Conservation (phyloP, 2,329 filamentous ascomycete genomes). For the Botrytis deweyae region DNA sequence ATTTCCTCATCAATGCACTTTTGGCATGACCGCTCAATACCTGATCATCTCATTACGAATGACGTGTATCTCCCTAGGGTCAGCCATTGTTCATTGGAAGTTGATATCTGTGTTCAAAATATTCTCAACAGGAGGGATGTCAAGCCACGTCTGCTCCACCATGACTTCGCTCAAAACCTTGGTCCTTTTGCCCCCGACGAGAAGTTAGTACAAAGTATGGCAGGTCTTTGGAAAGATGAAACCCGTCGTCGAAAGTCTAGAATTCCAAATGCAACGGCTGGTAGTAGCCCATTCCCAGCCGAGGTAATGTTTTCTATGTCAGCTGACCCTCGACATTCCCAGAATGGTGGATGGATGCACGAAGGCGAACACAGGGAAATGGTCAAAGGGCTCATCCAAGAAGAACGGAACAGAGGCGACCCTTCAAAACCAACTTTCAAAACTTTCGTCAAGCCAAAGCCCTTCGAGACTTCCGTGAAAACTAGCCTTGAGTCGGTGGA, state of each 20-base stretch:
- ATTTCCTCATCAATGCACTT: slow-evolving; percentile 60
- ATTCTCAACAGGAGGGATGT: slow-evolving; percentile 81
- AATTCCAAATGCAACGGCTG: slow-evolving; percentile 62
- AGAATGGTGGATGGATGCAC: slow-evolving; percentile 85
- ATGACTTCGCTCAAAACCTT: slow-evolving; percentile 77
- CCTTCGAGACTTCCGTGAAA: slow-evolving; percentile 61
- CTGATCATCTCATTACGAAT: slow-evolving; percentile 57
- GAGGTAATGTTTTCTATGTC: slow-evolving; percentile 89
- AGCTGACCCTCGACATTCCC: slow-evolving; percentile 70
- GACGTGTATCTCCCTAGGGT: slow-evolving; percentile 67
- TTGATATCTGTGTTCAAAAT: slow-evolving; percentile 85
- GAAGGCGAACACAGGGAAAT: slow-evolving; percentile 77
- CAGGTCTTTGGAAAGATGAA: slow-evolving; percentile 88
- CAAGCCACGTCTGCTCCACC: slow-evolving; percentile 74
- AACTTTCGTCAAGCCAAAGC: slow-evolving; percentile 57
- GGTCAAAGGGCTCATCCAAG: slow-evolving; percentile 59
- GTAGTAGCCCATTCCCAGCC: slow-evolving; percentile 73
- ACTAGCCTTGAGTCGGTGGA: slow-evolving; percentile 82
- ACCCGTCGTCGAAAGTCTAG: slow-evolving; percentile 72
- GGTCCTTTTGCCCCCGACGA: slow-evolving; percentile 63
- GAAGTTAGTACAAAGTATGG: slow-evolving; percentile 92
- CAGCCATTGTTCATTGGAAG: slow-evolving; percentile 86
- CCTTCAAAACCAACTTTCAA: slow-evolving; percentile 57
- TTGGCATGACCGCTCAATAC: slow-evolving; percentile 79
- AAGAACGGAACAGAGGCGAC: slow-evolving; percentile 57